These are phyloP conservation scores for Fusarium nematophilum DNA, from an alignment of 2,329 filamentous ascomycete genomes.

Conservation along the genomic window DNA sequence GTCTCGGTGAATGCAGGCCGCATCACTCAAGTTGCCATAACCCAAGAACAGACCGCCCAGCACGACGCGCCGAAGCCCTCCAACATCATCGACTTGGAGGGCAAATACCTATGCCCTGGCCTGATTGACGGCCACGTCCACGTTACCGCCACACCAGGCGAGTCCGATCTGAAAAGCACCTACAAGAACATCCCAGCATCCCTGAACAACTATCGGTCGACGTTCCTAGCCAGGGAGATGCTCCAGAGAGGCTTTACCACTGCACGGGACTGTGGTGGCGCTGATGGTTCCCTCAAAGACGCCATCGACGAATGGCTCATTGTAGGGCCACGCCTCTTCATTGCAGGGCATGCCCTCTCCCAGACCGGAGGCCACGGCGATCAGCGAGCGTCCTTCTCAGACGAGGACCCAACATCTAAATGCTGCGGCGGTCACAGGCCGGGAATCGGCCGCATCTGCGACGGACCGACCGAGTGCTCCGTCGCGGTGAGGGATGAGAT, in stretches of 20 bases:
- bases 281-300: slow-evolving; percentile 64
- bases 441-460: slow-evolving; percentile 58
- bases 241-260: slow-evolving; percentile 68
- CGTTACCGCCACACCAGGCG: slow-evolving; percentile 46
- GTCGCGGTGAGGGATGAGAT: slow-evolving; percentile 64
- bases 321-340: slow-evolving; percentile 66
- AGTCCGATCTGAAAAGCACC: slow-evolving; percentile 38
- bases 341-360: slow-evolving; percentile 63
- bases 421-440: slow-evolving; percentile 57
- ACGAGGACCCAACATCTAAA: slow-evolving; percentile 9
- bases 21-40: not conserved
- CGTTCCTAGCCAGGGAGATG: slow-evolving; percentile 61
- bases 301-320: slow-evolving; percentile 67
- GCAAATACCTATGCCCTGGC: slow-evolving; percentile 48
- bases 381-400: slow-evolving; percentile 53
- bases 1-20: not conserved
- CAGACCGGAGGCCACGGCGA: slow-evolving; percentile 71
- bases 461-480: slow-evolving; percentile 66
- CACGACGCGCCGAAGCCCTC: not conserved
- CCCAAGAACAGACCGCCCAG: too few species aligned
- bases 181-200: slow-evolving; percentile 46
- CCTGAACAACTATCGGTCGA: slow-evolving; percentile 57
- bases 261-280: slow-evolving; percentile 68
- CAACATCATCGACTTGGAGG: slow-evolving; percentile 37
- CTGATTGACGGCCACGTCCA: slow-evolving; percentile 51